Conservation (phyloP, 2,329 filamentous ascomycete species). For the Trichophyton rubrum region DNA sequence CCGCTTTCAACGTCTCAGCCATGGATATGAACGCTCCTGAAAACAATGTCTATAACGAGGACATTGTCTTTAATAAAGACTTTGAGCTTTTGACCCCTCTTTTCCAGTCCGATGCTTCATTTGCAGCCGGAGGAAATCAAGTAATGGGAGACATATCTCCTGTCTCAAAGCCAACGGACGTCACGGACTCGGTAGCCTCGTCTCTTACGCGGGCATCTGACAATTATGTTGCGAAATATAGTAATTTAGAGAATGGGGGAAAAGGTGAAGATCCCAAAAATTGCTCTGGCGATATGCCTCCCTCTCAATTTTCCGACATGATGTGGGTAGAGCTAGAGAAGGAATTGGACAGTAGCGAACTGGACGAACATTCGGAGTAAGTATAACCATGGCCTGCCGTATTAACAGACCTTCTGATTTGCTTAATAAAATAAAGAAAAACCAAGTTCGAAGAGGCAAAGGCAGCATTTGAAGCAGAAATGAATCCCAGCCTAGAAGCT, state of each 20-base stretch:
- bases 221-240: no score
- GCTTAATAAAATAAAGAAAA: no score
- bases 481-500: slow-evolving; percentile 5
- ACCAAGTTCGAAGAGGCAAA: slow-evolving; percentile 4
- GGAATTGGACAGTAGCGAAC: neutral
- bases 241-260: neutral
- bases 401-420: no score
- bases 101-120: neutral
- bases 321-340: neutral
- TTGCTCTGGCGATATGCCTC: neutral
- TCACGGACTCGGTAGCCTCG: neutral
- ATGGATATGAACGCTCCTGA: neutral
- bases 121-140: neutral
- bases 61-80: neutral
- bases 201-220: no score
- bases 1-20: neutral
- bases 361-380: neutral
- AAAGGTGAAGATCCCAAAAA: neutral
- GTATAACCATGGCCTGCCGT: neutral
- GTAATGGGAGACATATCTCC: neutral
- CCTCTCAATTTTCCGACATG: neutral
- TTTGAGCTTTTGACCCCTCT: neutral
- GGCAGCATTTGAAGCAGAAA: slow-evolving; percentile 5
- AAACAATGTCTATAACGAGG: neutral
- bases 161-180: no score